phyloP scores from a whole-genome alignment of 345 rosid species.

The Anacardium occidentale region DNA sequence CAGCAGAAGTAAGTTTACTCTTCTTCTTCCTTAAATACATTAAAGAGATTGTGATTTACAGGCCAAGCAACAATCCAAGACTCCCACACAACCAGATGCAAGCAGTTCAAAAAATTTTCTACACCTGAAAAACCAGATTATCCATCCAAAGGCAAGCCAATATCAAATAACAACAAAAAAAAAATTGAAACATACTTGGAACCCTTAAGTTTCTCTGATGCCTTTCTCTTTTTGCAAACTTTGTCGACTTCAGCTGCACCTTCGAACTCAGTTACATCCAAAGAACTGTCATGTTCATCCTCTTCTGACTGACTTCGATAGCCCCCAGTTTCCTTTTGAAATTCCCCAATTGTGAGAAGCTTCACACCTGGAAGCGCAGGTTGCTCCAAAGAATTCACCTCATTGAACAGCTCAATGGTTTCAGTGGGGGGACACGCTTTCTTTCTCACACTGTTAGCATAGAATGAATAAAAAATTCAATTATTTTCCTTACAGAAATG shows the following conservation, averaged over 20 bases:
- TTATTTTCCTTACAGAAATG: neutral
- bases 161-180: neutral
- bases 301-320: conserved; percentile 64
- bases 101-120: neutral
- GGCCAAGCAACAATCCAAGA: neutral
- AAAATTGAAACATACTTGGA: conserved; percentile 54
- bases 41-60: neutral
- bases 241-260: conserved; percentile 28
- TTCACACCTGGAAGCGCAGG: conserved; percentile 30
- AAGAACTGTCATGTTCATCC: conserved; percentile 31
- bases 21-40: conserved; percentile 61
- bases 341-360: conserved; percentile 69
- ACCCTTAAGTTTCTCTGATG: conserved; percentile 48
- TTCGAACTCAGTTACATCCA: conserved; percentile 29
- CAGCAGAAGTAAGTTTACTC: conserved; percentile 43
- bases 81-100: conserved; percentile 2
- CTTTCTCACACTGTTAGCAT: conserved; percentile 56
- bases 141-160: no score
- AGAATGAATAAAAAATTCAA: neutral
- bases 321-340: conserved; percentile 59
- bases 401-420: conserved; percentile 27
- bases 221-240: conserved; percentile 72
- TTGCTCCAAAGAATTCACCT: conserved; percentile 28
- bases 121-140: neutral
- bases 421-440: conserved; percentile 38